These are phyloP conservation scores for Lenzites betulinus DNA, from an alignment of 768 basidiomycete species.

Conservation along the genomic window DNA sequence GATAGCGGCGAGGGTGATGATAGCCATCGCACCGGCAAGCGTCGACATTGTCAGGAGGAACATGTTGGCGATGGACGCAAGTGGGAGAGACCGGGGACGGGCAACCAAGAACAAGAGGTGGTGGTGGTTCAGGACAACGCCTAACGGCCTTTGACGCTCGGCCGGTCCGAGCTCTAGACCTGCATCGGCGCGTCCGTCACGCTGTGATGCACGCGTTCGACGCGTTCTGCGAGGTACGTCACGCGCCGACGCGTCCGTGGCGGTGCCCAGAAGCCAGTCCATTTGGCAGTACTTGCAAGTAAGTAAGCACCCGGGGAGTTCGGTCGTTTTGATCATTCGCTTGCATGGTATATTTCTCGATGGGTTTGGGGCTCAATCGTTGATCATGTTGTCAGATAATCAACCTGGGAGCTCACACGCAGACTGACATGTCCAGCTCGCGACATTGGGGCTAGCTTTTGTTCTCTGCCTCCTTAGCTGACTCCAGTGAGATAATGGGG, in stretches of 20 bases:
- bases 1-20: conserved; percentile 18
- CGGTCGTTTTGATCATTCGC: no score
- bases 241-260: conserved; percentile 6
- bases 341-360: no score
- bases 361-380: no score
- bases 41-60: conserved; percentile 20
- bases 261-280: neutral
- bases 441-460: no score
- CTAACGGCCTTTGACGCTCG: conserved; percentile 4
- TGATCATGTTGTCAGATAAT: no score
- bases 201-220: conserved; percentile 4
- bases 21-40: conserved; percentile 19
- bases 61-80: conserved; percentile 4
- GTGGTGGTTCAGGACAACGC: conserved; percentile 21
- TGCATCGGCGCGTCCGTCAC: conserved; percentile 10
- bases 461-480: no score
- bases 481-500: no score
- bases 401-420: no score
- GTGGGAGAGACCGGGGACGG: neutral
- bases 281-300: no score
- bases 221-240: neutral
- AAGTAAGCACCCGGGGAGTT: no score
- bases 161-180: neutral
- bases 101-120: neutral
- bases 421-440: no score